A percentile compares a stretch with the other conserved stretches of the same genome.
phyloP scores from a whole-genome alignment of 306 rosid genomes.

The Astragalus membranaceus region DNA sequence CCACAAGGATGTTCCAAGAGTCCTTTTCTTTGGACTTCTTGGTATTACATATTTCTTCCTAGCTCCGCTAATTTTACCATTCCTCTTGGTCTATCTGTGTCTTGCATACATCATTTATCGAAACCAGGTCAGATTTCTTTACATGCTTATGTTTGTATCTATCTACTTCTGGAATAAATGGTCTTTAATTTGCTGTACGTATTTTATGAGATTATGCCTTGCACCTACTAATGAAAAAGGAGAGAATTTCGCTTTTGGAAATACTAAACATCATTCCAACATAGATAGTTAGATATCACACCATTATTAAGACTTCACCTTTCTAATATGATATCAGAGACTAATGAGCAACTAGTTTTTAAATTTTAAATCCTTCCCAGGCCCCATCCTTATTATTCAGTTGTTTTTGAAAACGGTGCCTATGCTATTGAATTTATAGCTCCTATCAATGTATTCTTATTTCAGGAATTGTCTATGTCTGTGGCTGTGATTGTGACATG shows the following conservation, averaged over 20 bases:
- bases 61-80: slow-evolving; percentile 90
- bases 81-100: slow-evolving; percentile 69
- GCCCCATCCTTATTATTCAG: not conserved
- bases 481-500: not conserved
- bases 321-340: not conserved
- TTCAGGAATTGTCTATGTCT: not conserved
- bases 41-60: slow-evolving; percentile 85
- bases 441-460: not conserved
- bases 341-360: not conserved
- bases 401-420: not conserved
- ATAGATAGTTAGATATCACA: not conserved
- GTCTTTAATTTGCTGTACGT: not conserved
- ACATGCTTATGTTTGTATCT: not conserved
- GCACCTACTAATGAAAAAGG: not conserved
- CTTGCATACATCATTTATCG: slow-evolving; percentile 71
- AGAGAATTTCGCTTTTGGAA: not conserved
- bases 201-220: not conserved
- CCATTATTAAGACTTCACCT: not conserved
- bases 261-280: not conserved
- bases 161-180: not conserved
- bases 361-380: not conserved
- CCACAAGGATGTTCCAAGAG: slow-evolving; percentile 72
- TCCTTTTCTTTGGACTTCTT: slow-evolving; percentile 88
- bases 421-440: not conserved
- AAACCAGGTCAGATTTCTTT: slow-evolving; percentile 68